Evolutionary conservation across 257 asterid genomes (phyloP).

Genomic region (Jaltomata sinuosa): DNA sequence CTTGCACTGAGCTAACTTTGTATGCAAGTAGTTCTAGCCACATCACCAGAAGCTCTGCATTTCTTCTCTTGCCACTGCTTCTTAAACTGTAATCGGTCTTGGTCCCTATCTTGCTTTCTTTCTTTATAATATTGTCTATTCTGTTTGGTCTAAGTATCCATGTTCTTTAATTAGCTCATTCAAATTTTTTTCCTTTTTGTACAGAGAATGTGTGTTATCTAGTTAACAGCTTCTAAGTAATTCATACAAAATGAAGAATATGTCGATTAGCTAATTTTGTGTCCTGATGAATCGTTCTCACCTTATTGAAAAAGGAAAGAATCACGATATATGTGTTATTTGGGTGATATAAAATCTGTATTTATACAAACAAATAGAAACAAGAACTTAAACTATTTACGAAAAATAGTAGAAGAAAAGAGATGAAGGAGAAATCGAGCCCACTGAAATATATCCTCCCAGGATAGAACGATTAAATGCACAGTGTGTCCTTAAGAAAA

Average conservation of each 20-base stretch:
- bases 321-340: too few species aligned
- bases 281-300: neutral
- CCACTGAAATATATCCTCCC: too few species aligned
- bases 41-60: neutral
- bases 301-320: neutral
- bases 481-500: too few species aligned
- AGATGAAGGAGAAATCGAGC: too few species aligned
- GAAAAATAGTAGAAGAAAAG: too few species aligned
- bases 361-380: too few species aligned
- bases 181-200: neutral
- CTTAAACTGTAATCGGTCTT: neutral
- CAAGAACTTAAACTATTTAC: too few species aligned
- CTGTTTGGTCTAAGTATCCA: neutral
- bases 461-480: too few species aligned
- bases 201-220: neutral
- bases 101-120: neutral
- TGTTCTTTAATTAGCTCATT: neutral
- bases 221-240: neutral
- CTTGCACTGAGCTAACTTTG: neutral
- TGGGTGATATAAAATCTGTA: too few species aligned
- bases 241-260: neutral
- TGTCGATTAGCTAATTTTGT: neutral
- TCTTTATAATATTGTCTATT: neutral
- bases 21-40: neutral
- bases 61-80: neutral